These are phyloP conservation scores for Trypanosoma melophagium DNA, from an alignment of 208 protist species.

Conservation along the genomic window DNA sequence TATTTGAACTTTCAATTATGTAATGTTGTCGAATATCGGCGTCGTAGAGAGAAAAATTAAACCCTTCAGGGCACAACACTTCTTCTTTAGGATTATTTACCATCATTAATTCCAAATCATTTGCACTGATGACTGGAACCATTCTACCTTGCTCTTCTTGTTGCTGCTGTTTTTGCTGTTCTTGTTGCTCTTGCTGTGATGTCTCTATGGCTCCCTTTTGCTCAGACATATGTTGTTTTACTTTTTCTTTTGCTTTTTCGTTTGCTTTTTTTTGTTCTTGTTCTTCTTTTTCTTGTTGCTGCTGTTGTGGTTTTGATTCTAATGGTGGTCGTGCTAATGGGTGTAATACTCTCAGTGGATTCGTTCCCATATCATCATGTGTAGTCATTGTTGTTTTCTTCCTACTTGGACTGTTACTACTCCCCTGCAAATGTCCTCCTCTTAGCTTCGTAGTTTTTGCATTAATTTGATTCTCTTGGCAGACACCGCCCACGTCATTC, in stretches of 20 bases:
- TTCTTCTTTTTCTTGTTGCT: neutral
- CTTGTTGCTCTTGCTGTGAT: neutral
- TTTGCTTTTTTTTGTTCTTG: neutral
- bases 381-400: too few relatives aligned
- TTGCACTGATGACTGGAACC: conserved; percentile 26
- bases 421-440: neutral
- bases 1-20: conserved; percentile 43
- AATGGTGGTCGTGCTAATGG: too few relatives aligned
- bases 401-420: neutral
- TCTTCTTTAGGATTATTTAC: conserved; percentile 14
- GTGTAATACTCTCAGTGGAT: too few relatives aligned
- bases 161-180: neutral
- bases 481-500: conserved; percentile 12
- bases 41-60: conserved; percentile 60
- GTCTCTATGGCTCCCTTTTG: too few relatives aligned
- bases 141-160: conserved; percentile 2
- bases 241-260: too few relatives aligned
- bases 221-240: too few relatives aligned
- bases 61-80: conserved; percentile 34
- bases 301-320: too few relatives aligned
- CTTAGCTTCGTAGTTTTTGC: neutral
- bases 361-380: too few relatives aligned
- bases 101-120: conserved; percentile 27
- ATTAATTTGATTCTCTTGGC: too few relatives aligned
- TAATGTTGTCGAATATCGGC: conserved; percentile 55